Base-by-base conservation (phyloP, 225 moss, liverwort and hornwort species). In the Rhytidiadelphus loreus region DNA sequence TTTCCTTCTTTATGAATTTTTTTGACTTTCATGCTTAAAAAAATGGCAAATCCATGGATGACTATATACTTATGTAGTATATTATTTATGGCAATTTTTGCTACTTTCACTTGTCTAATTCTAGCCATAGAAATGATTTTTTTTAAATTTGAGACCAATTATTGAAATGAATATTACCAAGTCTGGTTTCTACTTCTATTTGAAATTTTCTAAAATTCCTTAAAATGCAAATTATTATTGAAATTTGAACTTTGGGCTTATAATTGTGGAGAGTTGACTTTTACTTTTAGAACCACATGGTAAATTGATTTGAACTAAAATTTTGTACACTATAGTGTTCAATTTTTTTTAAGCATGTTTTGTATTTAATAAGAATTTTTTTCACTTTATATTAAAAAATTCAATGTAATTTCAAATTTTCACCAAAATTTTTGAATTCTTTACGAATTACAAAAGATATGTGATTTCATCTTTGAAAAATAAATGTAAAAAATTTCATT, bases 381-480 rank as follows among this genome's bases (percentile, higher is more conserved):
- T n/a, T n/a, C n/a, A n/a, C n/a, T n/a, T n/a, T n/a, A n/a, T n/a
- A n/a, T n/a, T n/a, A n/a, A n/a, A n/a, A n/a, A n/a, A n/a, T n/a
- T n/a, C n/a, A n/a, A n/a, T n/a, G n/a, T n/a, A n/a, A 10, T 35
- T 64, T 17, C 18, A 5, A 24, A 19, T 9, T 39, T n/a, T 68
- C 22, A 22, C n/a, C 21, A n/a, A 68, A 12, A 10, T 6, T 22
- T n/a, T 21, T 15, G 8, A 41, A n/a, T 3, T 12, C 22, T 22
- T 12, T 7, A 21, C 0, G 0, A 41, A 4, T 25, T 8, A 8
- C 2, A 26, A 9, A 43, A 43, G 16, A 26, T 0, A 8, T 8
- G 5, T 8, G 8, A 37, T 63, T 16, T 16, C 18, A 18, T 65
- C 35, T 35, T 2, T 65, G 9, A 41, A 25, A 41, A 26, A 8